A percentile compares a stretch with the other conserved stretches of the same genome.
These are phyloP conservation scores for Phaseolus lunatus DNA, from an alignment of 306 rosid genomes.

Conservation along the genomic window DNA sequence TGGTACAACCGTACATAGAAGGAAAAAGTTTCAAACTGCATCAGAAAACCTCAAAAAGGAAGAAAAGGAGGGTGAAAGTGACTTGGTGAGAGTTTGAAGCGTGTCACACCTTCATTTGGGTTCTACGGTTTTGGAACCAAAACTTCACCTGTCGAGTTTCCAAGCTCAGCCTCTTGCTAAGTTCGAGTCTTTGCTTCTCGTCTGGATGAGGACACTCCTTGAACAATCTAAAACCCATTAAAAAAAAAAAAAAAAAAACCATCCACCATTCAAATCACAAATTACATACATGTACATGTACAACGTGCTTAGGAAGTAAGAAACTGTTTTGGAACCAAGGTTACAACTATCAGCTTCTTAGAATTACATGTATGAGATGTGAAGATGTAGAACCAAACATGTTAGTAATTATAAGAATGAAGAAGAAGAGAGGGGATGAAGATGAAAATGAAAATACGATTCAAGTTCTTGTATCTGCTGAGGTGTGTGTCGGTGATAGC, in stretches of 20 bases:
- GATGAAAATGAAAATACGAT: slow-evolving; percentile 57
- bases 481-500: slow-evolving; percentile 98
- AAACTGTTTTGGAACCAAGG: neutral
- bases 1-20: slow-evolving; percentile 50
- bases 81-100: neutral
- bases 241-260: neutral
- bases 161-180: slow-evolving; percentile 74
- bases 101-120: slow-evolving; percentile 86
- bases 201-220: slow-evolving; percentile 99
- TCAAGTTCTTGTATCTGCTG: slow-evolving; percentile 98
- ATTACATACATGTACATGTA: neutral
- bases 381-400: neutral
- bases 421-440: neutral
- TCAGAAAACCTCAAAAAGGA: neutral
- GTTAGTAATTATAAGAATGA: neutral
- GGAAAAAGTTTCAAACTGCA: slow-evolving; percentile 8
- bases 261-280: neutral
- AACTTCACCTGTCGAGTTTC: slow-evolving; percentile 96
- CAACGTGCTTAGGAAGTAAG: neutral
- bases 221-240: slow-evolving; percentile 58
- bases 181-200: slow-evolving; percentile 92
- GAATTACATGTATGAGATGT: neutral
- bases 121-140: slow-evolving; percentile 99
- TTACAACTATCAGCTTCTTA: neutral
- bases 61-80: slow-evolving; percentile 15